Percentiles rank a stretch among this genome's conserved stretches.
These are phyloP conservation scores for Fusarium napiforme DNA, from an alignment of 2,329 filamentous ascomycete genomes.

Conservation along the genomic window DNA sequence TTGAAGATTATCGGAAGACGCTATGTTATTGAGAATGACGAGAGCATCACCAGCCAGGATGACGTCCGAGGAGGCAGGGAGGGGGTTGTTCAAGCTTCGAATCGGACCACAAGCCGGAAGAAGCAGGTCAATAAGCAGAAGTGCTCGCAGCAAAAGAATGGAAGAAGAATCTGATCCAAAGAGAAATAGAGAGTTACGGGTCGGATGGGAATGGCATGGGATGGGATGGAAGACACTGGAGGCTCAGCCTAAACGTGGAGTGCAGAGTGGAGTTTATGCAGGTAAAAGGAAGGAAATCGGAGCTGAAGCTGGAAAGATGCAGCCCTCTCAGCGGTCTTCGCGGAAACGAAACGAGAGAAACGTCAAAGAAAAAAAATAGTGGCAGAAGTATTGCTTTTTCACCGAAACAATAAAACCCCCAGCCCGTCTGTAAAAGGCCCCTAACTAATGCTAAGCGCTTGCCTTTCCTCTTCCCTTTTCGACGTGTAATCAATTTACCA, in stretches of 20 bases:
- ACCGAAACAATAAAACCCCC: background rate
- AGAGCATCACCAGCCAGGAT: constrained; percentile 22
- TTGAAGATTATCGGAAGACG: constrained; percentile 12
- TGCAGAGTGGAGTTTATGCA: constrained; percentile 39
- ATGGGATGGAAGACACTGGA: constrained; percentile 6
- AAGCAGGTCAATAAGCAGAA: constrained; percentile 14
- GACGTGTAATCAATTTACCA: constrained; percentile 9
- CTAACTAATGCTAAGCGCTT: background rate
- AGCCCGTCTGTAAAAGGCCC: background rate
- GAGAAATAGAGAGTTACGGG: background rate
- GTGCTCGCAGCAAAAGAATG: constrained; percentile 13
- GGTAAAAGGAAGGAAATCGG: constrained; percentile 20
- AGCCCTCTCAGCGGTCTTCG: background rate
- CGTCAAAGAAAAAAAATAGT: background rate
- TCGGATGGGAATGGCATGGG: background rate
- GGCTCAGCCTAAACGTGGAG: constrained; percentile 30
- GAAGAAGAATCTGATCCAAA: background rate
- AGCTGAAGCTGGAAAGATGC: constrained; percentile 18
- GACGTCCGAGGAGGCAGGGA: constrained; percentile 2
- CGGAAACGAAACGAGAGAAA: background rate
- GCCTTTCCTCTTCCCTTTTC: background rate
- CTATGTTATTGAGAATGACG: constrained; percentile 21
- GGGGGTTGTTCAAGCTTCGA: background rate
- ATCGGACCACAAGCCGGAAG: constrained; percentile 13
- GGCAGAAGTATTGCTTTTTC: background rate